Evolutionary conservation across 441 rosid species (phyloP).

Genomic region (Kokia cookei): DNA sequence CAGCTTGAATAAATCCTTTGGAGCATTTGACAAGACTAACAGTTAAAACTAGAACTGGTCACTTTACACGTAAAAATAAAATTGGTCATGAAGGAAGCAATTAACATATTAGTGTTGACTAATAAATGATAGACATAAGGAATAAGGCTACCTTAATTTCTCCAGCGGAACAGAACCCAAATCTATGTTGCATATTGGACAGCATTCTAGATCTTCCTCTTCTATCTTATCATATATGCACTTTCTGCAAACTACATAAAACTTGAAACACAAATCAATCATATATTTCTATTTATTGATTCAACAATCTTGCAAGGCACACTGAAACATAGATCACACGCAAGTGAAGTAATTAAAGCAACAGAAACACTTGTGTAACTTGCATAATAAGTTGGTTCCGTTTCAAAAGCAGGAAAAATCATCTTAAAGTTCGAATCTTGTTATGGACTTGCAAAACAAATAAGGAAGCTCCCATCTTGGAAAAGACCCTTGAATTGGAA

Average conservation of each 20-base stretch:
- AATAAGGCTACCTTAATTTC: conserved; percentile 44
- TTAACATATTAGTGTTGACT: not conserved
- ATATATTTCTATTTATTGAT: not conserved
- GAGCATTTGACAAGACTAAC: not conserved
- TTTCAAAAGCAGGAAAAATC: not conserved
- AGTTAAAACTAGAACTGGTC: not conserved
- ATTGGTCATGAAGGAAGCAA: not conserved
- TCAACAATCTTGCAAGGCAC: not conserved
- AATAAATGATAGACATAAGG: not conserved
- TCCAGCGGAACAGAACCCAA: conserved; percentile 61
- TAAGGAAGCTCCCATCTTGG: not conserved
- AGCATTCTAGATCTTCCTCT: conserved; percentile 67
- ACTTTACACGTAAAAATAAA: not conserved
- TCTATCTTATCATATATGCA: conserved; percentile 74
- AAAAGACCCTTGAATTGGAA: conserved; percentile 1
- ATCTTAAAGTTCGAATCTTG: not conserved
- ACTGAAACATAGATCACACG: too few relatives aligned
- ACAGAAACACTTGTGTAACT: not conserved
- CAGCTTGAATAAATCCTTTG: not conserved
- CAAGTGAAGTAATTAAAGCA: not conserved
- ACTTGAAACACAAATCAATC: not conserved
- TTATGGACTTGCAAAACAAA: not conserved
- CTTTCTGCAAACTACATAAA: conserved; percentile 75
- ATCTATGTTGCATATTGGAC: conserved; percentile 63
- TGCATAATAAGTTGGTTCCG: not conserved